Evolutionary conservation across 1,139 yeast genomes (phyloP), one percentile per base, ranked within the genome.

Genomic region (Kurtzmaniella natalensis): DNA sequence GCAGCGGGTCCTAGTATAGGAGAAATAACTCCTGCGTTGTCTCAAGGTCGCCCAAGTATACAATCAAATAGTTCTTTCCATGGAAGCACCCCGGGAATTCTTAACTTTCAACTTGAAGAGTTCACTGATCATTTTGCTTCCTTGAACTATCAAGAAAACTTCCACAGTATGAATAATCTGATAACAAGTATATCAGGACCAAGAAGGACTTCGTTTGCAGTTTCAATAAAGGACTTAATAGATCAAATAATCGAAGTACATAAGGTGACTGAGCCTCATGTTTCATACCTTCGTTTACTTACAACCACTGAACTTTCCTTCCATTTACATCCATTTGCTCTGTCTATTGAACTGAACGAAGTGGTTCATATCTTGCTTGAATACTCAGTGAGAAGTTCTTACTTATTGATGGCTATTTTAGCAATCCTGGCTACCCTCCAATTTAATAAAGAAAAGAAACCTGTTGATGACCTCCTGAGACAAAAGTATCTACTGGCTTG

Each of bases 381-480:
- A 30, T 62, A 64, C 41, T 59, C 61, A 53, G 49, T 50, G 29
- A 48, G 53, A 17, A 64, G 70, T 39, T 58, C 66, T 4, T 64
- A 62, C 39, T 46, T 67, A 16, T 48, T 67, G 19, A 53, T 59
- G 26, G 47, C 68, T 14, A 43, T 67, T 18, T 48, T 67, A 33
- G 68, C 71, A 7, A 54, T 60, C 33, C 51, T 61, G 21, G 67
- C 72, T 1, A 64, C 67, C 2, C 58, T 64, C 34, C 62, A 61
- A 38, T 61, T 45, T 43, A 64, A 63, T 38, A 54, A 55, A 20
- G 54, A 63, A 2, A 61, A 62, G 8, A 54, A 57, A 26, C 32
- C 37, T 28, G 41, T 48, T 4, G 72, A 64, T 38, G 64, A 60
- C 20, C 29, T 44, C 11, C 53, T 57, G 32, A 46, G 65, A 5